Percentiles rank a stretch among this genome's conserved stretches.
These are phyloP conservation scores for Angomonas deanei DNA, from an alignment of 208 protist species.

Conservation along the genomic window DNA sequence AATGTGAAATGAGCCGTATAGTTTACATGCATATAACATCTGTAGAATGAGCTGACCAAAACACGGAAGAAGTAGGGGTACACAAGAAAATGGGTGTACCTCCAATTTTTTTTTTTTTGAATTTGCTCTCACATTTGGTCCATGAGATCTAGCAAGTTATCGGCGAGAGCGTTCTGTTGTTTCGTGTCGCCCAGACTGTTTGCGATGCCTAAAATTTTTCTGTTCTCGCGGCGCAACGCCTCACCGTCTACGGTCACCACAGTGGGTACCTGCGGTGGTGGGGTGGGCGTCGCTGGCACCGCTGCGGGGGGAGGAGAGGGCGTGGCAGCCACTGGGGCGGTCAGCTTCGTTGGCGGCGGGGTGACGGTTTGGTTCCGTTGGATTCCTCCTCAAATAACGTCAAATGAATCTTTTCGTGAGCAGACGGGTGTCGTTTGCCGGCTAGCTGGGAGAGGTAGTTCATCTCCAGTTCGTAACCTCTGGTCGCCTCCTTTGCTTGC, in stretches of 20 bases:
- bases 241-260: slow-evolving; percentile 19
- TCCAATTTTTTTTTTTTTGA: too few species aligned
- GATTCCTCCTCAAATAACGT: slow-evolving; percentile 36
- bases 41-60: too few species aligned
- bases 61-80: too few species aligned
- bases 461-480: slow-evolving; percentile 42
- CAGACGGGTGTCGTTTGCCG: slow-evolving; percentile 10
- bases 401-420: slow-evolving; percentile 29
- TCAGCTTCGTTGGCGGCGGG: background rate
- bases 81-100: too few species aligned
- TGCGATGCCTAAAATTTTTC: slow-evolving; percentile 47
- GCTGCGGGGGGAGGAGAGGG: background rate
- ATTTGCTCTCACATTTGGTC: slow-evolving; percentile 49
- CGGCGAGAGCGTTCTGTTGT: background rate
- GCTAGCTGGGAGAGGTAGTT: slow-evolving; percentile 52
- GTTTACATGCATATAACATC: too few species aligned
- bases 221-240: slow-evolving; percentile 44
- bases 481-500: slow-evolving; percentile 12
- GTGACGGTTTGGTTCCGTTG: background rate
- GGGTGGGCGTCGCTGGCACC: background rate
- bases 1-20: slow-evolving; percentile 5
- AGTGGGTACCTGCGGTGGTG: background rate
- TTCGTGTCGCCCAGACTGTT: slow-evolving; percentile 16
- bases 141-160: slow-evolving; percentile 77
- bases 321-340: background rate